Percentiles rank a stretch among this genome's conserved stretches.
Evolutionary conservation across 768 basidiomycete species (phyloP).

Genomic region (Rhizopogon salebrosus): DNA sequence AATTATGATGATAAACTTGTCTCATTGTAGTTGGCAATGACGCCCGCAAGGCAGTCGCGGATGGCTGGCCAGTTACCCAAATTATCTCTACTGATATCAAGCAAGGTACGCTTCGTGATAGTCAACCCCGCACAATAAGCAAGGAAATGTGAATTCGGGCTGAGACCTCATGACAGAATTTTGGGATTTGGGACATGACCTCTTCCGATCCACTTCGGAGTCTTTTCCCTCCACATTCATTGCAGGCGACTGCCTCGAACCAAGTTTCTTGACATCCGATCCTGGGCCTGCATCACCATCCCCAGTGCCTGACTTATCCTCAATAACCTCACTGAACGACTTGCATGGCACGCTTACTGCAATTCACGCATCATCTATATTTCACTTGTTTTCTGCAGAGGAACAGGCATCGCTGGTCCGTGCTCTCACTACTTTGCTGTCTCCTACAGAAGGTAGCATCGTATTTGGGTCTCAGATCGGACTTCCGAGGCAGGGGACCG

Average conservation of each 20-base stretch:
- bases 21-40: slow-evolving; percentile 36
- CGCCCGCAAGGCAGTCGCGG: slow-evolving; percentile 32
- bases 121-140: no score
- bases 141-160: no score
- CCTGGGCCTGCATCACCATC: slow-evolving; percentile 11
- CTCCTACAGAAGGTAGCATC: slow-evolving; percentile 24
- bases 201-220: slow-evolving; percentile 49
- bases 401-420: neutral
- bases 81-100: slow-evolving; percentile 35
- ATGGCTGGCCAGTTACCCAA: slow-evolving; percentile 35
- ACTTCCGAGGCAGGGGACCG: slow-evolving; percentile 7
- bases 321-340: slow-evolving; percentile 37
- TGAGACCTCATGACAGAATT: slow-evolving; percentile 34
- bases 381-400: slow-evolving; percentile 24
- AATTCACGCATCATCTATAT: slow-evolving; percentile 47
- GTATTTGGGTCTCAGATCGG: slow-evolving; percentile 26
- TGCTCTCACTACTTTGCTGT: slow-evolving; percentile 31
- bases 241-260: slow-evolving; percentile 49
- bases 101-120: slow-evolving; percentile 21
- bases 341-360: slow-evolving; percentile 42
- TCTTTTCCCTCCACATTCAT: slow-evolving; percentile 53
- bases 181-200: slow-evolving; percentile 57
- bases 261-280: slow-evolving; percentile 32
- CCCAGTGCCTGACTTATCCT: slow-evolving; percentile 20
- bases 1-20: neutral